These are phyloP conservation scores for Populus davidiana DNA, from an alignment of 345 rosid species.

Conservation along the genomic window DNA sequence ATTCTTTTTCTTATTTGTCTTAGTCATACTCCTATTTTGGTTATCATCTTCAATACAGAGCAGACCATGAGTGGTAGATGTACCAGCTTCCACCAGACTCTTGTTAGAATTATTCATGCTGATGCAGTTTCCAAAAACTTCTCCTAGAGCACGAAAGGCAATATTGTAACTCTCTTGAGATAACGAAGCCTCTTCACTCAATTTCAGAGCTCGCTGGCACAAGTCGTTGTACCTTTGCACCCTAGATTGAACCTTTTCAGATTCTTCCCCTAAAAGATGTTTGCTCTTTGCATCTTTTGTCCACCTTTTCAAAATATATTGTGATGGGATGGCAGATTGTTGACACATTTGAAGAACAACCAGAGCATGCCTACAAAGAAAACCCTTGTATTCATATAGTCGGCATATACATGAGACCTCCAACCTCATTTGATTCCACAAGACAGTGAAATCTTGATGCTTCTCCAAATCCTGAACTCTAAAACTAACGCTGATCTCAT, in stretches of 20 bases:
- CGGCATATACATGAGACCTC: conserved; percentile 60
- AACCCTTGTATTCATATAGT: conserved; percentile 59
- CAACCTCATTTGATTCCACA: conserved; percentile 45
- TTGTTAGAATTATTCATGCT: conserved; percentile 48
- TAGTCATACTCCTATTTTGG: conserved; percentile 40
- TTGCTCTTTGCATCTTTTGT: conserved; percentile 63
- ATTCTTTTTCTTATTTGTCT: conserved; percentile 60
- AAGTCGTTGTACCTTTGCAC: conserved; percentile 53
- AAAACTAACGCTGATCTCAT: conserved; percentile 40
- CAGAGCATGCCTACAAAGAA: conserved; percentile 63
- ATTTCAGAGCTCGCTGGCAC: conserved; percentile 47
- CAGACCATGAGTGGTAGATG: conserved; percentile 51
- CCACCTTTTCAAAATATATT: conserved; percentile 64
- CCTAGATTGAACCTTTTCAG: conserved; percentile 52
- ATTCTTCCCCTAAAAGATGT: conserved; percentile 41
- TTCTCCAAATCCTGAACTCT: conserved; percentile 67
- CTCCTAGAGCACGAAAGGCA: conserved; percentile 55
- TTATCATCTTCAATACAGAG: conserved; percentile 56
- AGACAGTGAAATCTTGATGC: conserved; percentile 44
- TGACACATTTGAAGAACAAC: conserved; percentile 65
- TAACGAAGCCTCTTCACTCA: conserved; percentile 59
- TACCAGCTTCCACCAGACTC: conserved; percentile 46
- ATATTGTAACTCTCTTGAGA: conserved; percentile 63
- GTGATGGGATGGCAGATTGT: conserved; percentile 52
- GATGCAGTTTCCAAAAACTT: conserved; percentile 52